Conservation (phyloP, 2,329 filamentous ascomycete species). For the Ophiosphaerella narmari region DNA sequence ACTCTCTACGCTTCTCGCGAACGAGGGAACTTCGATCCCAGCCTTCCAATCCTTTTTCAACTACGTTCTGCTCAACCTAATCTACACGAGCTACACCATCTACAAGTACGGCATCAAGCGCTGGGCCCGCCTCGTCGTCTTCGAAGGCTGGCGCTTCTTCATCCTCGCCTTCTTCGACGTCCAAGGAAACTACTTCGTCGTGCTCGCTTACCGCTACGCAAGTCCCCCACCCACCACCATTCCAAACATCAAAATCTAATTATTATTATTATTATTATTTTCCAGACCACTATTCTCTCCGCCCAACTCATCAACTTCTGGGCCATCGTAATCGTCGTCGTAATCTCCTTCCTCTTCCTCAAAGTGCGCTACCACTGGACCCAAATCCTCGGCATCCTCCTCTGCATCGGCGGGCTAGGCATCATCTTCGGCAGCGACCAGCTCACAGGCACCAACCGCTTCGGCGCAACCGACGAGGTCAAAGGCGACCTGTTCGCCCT, state of each 20-base stretch:
- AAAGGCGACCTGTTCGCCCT: constrained; percentile 94
- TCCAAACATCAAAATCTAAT: not conserved
- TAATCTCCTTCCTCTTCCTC: constrained; percentile 80
- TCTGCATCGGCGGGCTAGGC: constrained; percentile 91
- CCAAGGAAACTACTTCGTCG: constrained; percentile 96
- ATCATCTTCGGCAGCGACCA: constrained; percentile 86
- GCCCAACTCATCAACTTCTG: constrained; percentile 98
- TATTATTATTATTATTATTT: not conserved
- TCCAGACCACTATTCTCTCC: constrained; percentile 82
- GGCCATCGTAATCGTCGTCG: constrained; percentile 91
- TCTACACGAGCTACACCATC: constrained; percentile 81
- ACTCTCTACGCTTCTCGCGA: constrained; percentile 75
- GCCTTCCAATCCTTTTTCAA: constrained; percentile 97
- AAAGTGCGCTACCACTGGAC: constrained; percentile 86
- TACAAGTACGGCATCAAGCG: constrained; percentile 77
- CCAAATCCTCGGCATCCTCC: constrained; percentile 83
- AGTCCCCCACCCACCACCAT: constrained; percentile 1
- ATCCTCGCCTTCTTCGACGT: constrained; percentile 93
- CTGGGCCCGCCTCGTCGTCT: constrained; percentile 66
- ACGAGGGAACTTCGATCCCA: constrained; percentile 76
- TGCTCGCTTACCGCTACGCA: constrained; percentile 78
- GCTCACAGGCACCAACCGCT: constrained; percentile 74
- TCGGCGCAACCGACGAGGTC: constrained; percentile 70
- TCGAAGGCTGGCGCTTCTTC: constrained; percentile 87
- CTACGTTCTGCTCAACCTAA: constrained; percentile 79